Percentiles rank a stretch among this genome's conserved stretches.
These are phyloP conservation scores for Nicotiana tabacum DNA, from an alignment of 257 asterid species.

Conservation along the genomic window DNA sequence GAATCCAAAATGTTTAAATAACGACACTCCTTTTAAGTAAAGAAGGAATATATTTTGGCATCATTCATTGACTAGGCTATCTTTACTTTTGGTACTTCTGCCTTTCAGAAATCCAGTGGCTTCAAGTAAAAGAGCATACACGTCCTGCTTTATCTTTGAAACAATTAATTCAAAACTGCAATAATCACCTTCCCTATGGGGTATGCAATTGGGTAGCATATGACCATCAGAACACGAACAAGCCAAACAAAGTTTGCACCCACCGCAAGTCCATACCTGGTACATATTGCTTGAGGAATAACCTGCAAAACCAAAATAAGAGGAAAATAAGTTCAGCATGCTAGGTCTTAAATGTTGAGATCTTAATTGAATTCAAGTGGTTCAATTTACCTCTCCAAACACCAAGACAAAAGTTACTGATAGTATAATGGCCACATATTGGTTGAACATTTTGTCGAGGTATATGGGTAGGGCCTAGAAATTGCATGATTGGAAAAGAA, in stretches of 20 bases:
- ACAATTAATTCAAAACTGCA: neutral
- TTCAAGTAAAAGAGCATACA: neutral
- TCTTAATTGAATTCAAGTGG: slow-evolving; percentile 3
- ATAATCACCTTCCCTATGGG: slow-evolving; percentile 90
- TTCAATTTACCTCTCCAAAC: slow-evolving; percentile 77
- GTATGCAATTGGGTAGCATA: slow-evolving; percentile 77
- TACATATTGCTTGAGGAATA: slow-evolving; percentile 98
- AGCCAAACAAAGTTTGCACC: slow-evolving; percentile 92
- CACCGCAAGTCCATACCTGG: slow-evolving; percentile 95
- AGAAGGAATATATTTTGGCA: neutral
- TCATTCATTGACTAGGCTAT: neutral
- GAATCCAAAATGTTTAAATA: neutral
- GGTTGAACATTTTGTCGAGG: slow-evolving; percentile 88
- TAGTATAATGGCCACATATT: slow-evolving; percentile 80
- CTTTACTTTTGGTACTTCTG: neutral
- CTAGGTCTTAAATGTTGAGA: neutral
- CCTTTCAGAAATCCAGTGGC: neutral
- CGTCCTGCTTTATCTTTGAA: neutral
- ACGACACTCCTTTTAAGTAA: neutral
- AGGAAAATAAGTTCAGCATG: slow-evolving; percentile 8
- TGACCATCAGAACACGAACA: slow-evolving; percentile 70
- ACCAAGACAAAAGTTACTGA: slow-evolving; percentile 95
- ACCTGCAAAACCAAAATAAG: slow-evolving; percentile 43
- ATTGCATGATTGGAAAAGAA: no score
- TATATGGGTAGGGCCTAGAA: slow-evolving; percentile 73